Evolutionary conservation across 805 yeast species (phyloP).

Genomic region (Wickerhamiella hasegawae): DNA sequence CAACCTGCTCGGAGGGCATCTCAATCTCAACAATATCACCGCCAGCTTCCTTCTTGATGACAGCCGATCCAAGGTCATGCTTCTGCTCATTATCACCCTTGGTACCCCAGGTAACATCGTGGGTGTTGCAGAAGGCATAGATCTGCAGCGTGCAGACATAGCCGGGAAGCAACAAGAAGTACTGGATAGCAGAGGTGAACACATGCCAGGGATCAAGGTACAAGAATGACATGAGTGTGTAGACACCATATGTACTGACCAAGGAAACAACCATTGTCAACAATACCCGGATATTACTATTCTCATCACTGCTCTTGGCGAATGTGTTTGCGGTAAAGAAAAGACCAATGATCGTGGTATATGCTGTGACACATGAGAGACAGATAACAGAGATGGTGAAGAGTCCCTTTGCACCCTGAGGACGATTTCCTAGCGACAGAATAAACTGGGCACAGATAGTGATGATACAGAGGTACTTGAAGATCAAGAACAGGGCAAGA

Average conservation of each 20-base stretch:
- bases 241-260: constrained; percentile 82
- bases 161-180: constrained; percentile 77
- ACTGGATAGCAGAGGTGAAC: constrained; percentile 71
- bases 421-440: constrained; percentile 92
- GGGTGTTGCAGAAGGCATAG: constrained; percentile 94
- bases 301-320: constrained; percentile 21
- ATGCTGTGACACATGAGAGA: constrained; percentile 63
- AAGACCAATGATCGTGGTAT: constrained; percentile 69
- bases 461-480: constrained; percentile 74
- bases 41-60: constrained; percentile 53
- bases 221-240: constrained; percentile 61
- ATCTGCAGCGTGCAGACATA: constrained; percentile 87
- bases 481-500: constrained; percentile 61
- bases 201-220: constrained; percentile 97
- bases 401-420: constrained; percentile 80
- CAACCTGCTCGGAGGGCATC: constrained; percentile 49
- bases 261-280: constrained; percentile 66
- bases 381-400: constrained; percentile 59
- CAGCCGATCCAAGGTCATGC: constrained; percentile 62
- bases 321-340: constrained; percentile 54
- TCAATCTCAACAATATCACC: constrained; percentile 77
- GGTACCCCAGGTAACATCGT: constrained; percentile 98
- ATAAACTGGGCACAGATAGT: constrained; percentile 77
- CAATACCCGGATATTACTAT: constrained; percentile 34
- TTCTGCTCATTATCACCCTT: constrained; percentile 76